phyloP scores from a whole-genome alignment of 2,329 filamentous ascomycete species.

The Rhynchosporium graminicola region DNA sequence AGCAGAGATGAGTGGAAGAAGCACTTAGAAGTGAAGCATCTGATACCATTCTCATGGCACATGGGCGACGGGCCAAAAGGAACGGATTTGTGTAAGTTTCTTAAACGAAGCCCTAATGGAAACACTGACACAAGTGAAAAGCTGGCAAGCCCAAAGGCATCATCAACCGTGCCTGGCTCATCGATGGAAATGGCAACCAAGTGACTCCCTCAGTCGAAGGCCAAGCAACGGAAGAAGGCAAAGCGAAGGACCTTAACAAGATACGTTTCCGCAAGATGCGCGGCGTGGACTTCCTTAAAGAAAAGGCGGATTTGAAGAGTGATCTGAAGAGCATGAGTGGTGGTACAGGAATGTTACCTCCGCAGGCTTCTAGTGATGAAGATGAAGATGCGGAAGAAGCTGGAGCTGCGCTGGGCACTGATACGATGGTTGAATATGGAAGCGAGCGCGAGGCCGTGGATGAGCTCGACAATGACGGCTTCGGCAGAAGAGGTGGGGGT shows the following conservation, averaged over 20 bases:
- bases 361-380: conserved; percentile 2
- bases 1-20: conserved; percentile 43
- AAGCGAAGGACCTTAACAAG: conserved; percentile 31
- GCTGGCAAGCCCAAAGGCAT: conserved; percentile 20
- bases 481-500: not conserved
- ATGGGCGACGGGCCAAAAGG: conserved; percentile 60
- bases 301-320: not conserved
- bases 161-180: conserved; percentile 46
- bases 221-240: conserved; percentile 51
- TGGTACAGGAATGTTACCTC: conserved; percentile 1
- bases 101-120: not conserved
- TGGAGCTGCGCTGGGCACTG: not conserved
- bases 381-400: not conserved
- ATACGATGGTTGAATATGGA: too few species aligned
- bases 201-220: conserved; percentile 59
- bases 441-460: not conserved
- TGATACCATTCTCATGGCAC: conserved; percentile 57
- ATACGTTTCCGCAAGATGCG: conserved; percentile 27
- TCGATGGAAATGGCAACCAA: conserved; percentile 53
- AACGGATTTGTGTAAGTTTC: conserved; percentile 33
- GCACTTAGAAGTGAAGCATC: conserved; percentile 57
- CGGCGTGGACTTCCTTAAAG: conserved; percentile 18
- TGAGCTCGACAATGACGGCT: not conserved
- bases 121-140: conserved; percentile 14
- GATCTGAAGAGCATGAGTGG: conserved; percentile 11